Conservation (phyloP, 495 filamentous ascomycete species). For the Neurospora hispaniola region DNA sequence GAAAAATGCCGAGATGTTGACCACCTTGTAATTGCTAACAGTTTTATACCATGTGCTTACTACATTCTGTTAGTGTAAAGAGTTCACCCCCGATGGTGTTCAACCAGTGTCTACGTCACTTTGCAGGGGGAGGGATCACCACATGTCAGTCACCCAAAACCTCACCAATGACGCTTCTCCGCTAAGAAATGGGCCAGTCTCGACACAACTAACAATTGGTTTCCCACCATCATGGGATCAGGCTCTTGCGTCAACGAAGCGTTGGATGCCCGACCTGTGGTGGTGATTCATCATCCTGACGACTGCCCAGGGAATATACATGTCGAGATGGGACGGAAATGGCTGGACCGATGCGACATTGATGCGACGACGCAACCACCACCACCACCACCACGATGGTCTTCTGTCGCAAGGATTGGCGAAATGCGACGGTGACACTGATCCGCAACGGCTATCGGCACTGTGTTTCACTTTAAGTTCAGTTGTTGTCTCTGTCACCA, state of each 20-base stretch:
- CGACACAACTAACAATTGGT: neutral
- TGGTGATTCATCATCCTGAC: neutral
- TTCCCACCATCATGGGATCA: neutral
- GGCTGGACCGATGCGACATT: neutral
- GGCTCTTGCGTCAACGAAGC: neutral
- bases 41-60: neutral
- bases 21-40: neutral
- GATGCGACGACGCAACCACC: neutral
- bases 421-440: neutral
- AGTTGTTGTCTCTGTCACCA: neutral
- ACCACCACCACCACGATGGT: neutral
- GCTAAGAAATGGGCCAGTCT: neutral
- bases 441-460: neutral
- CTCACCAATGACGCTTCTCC: neutral
- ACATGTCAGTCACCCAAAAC: neutral
- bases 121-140: neutral
- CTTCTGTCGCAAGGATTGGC: neutral
- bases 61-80: neutral
- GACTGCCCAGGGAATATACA: neutral
- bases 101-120: neutral
- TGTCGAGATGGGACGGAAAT: neutral
- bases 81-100: neutral
- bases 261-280: neutral
- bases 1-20: neutral
- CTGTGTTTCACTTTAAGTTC: neutral